These are phyloP conservation scores for Neoascochyta sp. DNA, from an alignment of 2,329 filamentous ascomycete genomes.

Conservation along the genomic window DNA sequence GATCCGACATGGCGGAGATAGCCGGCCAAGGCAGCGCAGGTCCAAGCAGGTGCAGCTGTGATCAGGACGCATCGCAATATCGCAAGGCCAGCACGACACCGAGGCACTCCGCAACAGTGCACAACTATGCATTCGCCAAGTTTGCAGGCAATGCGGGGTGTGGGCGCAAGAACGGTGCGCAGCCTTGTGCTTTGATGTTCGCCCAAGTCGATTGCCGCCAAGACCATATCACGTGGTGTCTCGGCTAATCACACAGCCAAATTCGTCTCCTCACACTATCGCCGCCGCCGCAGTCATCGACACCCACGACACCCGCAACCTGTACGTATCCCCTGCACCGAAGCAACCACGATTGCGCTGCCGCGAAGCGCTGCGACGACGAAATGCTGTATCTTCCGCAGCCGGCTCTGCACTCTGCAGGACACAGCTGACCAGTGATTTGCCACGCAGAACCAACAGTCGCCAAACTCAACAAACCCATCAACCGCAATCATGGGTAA, in stretches of 20 bases:
- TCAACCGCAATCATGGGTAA: constrained; percentile 73
- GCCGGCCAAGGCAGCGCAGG: constrained; percentile 2
- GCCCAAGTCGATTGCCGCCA: no score
- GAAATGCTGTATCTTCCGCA: constrained; percentile 1
- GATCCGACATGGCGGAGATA: constrained; percentile 2
- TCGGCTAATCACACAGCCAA: constrained; percentile 27
- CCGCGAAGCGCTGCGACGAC: constrained; percentile 7
- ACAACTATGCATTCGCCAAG: constrained; percentile 2
- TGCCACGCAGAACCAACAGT: constrained; percentile 31
- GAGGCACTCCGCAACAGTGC: neutral
- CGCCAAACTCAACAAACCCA: constrained; percentile 27
- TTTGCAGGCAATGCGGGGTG: constrained; percentile 3
- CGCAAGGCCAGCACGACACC: neutral
- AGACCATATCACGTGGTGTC: constrained; percentile 19
- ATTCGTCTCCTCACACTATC: constrained; percentile 22
- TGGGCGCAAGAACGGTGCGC: constrained; percentile 1
- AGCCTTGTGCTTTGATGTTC: constrained; percentile 5
- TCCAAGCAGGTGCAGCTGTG: no score
- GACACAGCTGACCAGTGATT: constrained; percentile 27
- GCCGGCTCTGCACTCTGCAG: constrained; percentile 4
- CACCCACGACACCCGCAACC: constrained; percentile 31
- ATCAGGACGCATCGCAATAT: no score
- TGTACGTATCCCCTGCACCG: constrained; percentile 29
- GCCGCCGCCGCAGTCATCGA: constrained; percentile 31
- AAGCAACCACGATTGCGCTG: constrained; percentile 2